Percentiles rank a stretch among this genome's conserved stretches.
These are phyloP conservation scores for Fremontodendron californicum DNA, from an alignment of 345 rosid species.

Conservation along the genomic window DNA sequence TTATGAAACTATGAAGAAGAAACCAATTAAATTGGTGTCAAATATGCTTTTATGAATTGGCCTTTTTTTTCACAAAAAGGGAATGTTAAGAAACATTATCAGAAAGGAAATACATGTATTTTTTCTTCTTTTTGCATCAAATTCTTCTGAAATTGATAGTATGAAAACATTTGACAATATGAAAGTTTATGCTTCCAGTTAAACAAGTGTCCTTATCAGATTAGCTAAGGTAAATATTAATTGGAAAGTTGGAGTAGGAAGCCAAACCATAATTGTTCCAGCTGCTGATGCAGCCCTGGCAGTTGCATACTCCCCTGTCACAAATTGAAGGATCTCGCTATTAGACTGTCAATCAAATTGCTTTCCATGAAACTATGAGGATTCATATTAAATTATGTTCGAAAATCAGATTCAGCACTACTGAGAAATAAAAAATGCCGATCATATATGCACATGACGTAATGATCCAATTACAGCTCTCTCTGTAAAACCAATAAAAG, in stretches of 20 bases:
- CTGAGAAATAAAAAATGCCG: neutral
- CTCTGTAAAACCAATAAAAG: neutral
- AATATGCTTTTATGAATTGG: neutral
- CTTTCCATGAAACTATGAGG: neutral
- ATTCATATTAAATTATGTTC: neutral
- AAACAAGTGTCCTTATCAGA: too few relatives aligned
- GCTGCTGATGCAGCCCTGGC: constrained; percentile 87
- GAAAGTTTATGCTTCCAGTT: neutral
- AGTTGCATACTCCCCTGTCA: constrained; percentile 82
- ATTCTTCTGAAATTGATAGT: neutral
- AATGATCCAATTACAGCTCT: neutral
- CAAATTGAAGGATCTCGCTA: neutral
- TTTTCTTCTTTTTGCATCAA: neutral
- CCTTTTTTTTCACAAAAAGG: neutral
- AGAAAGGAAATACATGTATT: neutral
- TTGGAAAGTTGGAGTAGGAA: neutral
- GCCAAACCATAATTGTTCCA: constrained; percentile 70
- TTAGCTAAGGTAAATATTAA: neutral
- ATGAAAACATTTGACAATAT: neutral
- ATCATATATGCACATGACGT: neutral
- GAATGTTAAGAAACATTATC: neutral
- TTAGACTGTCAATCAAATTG: neutral
- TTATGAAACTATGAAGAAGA: neutral
- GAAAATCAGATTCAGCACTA: neutral
- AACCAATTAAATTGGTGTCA: neutral